Base-by-base conservation (phyloP, 352 stramenopile genomes). In the Phytophthora idaei region DNA sequence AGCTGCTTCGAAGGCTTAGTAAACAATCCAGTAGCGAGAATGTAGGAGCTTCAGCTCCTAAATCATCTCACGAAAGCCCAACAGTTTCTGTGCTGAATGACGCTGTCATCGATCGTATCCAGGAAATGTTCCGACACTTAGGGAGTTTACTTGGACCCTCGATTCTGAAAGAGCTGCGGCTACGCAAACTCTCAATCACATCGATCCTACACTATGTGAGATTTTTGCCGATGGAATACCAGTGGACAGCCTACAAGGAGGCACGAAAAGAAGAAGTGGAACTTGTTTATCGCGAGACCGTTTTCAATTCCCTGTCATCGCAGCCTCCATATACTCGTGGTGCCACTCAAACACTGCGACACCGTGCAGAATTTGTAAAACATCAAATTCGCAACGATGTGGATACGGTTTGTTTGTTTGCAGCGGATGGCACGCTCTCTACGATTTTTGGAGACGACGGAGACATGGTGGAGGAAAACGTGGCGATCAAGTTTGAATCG, bases 381-480 rank as follows among this genome's bases (percentile, higher is more conserved):
- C 78, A 90, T 21, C 78, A 91, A 56, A 82, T 93, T 56, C 81
- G 77, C 10, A 80, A 82, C 57, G 85, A 93, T 50, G 76, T 92
- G 34, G 80, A 92, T 56, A 90, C 77, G 11, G 76, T 92, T 12
- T 92, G 84, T 10, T 45, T 92, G 12, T 92, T 92, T 58, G 68
- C 80, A 10, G 52, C 77, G 14, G 77, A 91, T 48, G 85, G 85
- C 5, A 83, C 69, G 3, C 67, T 93, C 3, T 85, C 80, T 14
- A 93, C 82, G 17, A 93, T 91, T 61, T 90, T 93, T 42, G 76
- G 78, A 1, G 83, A 90, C 32, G 80, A 90, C 29, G 76, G 80
- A 47, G 73, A 64, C 1, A 67, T 70, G 1, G 78, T 89, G 57
- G 69, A 85, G 29, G 72, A 78, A 28, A 78, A 73, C 9, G 81